Evolutionary conservation across 805 yeast genomes (phyloP), one percentile per base, ranked within the genome.

Genomic region (Wickerhamiella cacticola): DNA sequence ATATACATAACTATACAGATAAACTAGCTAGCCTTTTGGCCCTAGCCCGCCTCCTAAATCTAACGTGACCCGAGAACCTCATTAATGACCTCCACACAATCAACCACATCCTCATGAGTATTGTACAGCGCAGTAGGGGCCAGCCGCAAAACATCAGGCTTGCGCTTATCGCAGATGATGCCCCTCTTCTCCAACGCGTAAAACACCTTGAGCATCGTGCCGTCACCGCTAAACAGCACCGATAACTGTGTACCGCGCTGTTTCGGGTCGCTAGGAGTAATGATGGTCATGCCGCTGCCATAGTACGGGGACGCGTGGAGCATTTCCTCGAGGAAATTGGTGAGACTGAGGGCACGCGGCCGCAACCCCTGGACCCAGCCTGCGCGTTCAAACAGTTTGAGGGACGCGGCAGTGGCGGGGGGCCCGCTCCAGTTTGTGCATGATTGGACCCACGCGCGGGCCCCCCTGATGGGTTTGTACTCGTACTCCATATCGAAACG

Each of bases 341-440:
- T 85, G 59, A 87, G 59, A 24, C 59, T 58, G 10, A 75, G 51
- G 31, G 87, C 74, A 54, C 80, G 78, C 24, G 62, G 59, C 36
- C 88, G 69, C 22, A 87, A 61, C 2, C 58, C 62, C 2, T 63
- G 60, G 36, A 88, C 71, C 0, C 94, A 94, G 2, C 94, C 89
- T 41, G 53, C 58, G 12, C 67, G 73, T 51, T 68, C 61, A 56
- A 81, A 75, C 1, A 82, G 52, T 53, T 80, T 78, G 28, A 88
- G 66, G 1, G 94, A 78, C 6, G 82, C 70, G 38, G 72, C 72
- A 29, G 88, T 61, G 0, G 94, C 71, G 4, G 84, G 92, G 10
- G 82, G 83, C 60, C 86, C 95, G 41, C 86, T 63, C 8, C 88
- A 95, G 53, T 87, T 79, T 1, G 95, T 95, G 65, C 88, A 88